Percentiles rank a stretch among this genome's conserved stretches.
These are phyloP conservation scores for Talaromyces wortmannii DNA, from an alignment of 495 filamentous ascomycete genomes.

Conservation along the genomic window DNA sequence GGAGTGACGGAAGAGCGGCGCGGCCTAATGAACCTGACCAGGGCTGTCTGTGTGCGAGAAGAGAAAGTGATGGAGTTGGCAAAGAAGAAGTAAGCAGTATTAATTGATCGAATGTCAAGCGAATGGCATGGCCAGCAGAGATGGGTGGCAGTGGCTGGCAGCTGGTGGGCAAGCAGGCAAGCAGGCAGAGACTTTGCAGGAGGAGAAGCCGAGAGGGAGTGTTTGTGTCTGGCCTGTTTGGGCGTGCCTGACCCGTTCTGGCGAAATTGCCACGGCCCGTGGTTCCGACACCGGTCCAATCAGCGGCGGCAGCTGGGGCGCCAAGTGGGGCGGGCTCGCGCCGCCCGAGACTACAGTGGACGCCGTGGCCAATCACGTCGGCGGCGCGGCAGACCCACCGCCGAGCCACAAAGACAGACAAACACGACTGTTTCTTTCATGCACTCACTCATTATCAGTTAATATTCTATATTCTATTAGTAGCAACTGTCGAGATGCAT, in stretches of 20 bases:
- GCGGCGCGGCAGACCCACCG: no score
- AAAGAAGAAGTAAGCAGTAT: neutral
- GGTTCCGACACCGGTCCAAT: neutral
- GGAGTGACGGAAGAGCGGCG: no score
- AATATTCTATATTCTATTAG: no score
- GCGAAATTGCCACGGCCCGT: neutral
- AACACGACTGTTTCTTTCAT: no score
- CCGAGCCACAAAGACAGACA: no score
- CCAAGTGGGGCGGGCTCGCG: neutral
- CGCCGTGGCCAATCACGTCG: neutral
- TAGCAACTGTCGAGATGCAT: no score
- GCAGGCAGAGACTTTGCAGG: no score
- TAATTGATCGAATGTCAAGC: slow-evolving; percentile 2
- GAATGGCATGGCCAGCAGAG: slow-evolving; percentile 6
- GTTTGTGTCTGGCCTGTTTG: neutral
- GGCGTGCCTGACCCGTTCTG: neutral
- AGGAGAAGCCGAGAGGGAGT: no score
- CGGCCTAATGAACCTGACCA: no score
- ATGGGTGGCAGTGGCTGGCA: neutral
- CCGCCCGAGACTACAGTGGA: neutral
- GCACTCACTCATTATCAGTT: no score
- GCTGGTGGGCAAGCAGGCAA: no score
- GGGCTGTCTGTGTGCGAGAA: neutral
- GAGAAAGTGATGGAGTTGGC: slow-evolving; percentile 2
- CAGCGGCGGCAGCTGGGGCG: neutral